Evolutionary conservation across 2,329 filamentous ascomycete species (phyloP).

Genomic region (Pestalotiopsis sp.): DNA sequence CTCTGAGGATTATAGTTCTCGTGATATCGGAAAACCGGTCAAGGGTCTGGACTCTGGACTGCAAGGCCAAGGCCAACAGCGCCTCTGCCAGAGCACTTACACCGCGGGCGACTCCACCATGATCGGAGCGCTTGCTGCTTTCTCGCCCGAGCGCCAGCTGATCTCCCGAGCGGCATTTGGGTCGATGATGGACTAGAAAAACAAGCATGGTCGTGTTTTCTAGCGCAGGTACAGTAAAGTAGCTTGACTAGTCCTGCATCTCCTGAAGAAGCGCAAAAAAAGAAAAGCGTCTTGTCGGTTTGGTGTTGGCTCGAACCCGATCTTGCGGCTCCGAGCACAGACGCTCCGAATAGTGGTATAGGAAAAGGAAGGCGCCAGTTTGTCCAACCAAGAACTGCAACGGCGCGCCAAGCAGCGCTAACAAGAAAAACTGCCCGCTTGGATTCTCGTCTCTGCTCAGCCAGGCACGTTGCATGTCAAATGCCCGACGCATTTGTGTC

Average conservation of each 20-base stretch:
- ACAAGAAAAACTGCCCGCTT: background rate
- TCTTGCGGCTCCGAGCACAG: background rate
- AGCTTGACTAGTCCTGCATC: background rate
- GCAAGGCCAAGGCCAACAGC: background rate
- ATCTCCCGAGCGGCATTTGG: background rate
- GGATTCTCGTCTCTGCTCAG: background rate
- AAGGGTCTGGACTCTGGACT: background rate
- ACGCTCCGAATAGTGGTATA: background rate
- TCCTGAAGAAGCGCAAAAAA: background rate
- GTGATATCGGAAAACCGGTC: background rate
- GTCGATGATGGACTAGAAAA: background rate
- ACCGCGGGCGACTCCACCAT: background rate
- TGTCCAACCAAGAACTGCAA: background rate
- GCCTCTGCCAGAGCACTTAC: background rate
- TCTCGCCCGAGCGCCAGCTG: background rate
- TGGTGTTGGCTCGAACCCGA: background rate
- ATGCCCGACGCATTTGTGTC: background rate
- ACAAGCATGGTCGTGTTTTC: background rate
- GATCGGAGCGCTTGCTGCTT: background rate
- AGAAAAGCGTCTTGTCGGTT: background rate
- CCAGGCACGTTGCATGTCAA: background rate
- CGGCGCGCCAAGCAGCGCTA: background rate
- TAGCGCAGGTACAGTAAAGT: background rate
- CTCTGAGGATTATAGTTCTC: background rate
- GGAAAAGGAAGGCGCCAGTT: background rate